A percentile compares a stretch with the other conserved stretches of the same genome.
Evolutionary conservation across 306 rosid genomes (phyloP).

Genomic region (Ochetophila trinervis): DNA sequence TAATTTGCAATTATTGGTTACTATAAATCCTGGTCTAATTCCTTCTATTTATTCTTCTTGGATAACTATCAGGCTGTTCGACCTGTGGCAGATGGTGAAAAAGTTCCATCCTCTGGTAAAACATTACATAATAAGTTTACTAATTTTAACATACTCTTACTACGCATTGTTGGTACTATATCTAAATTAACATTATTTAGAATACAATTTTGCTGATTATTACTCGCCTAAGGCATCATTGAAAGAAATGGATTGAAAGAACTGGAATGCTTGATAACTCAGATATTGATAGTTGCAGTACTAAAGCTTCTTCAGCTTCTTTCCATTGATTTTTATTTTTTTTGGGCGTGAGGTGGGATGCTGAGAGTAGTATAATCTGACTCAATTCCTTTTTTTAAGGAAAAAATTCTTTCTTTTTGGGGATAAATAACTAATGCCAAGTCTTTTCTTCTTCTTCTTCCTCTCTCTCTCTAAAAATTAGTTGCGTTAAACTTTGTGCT

Average conservation of each 20-base stretch:
- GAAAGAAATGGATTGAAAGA: neutral
- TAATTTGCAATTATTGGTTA: neutral
- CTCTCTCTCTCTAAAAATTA: too few species aligned
- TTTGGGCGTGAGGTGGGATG: too few species aligned
- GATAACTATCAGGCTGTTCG: slow-evolving; percentile 59
- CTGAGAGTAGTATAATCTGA: too few species aligned
- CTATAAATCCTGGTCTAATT: slow-evolving; percentile 13
- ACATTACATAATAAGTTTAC: slow-evolving; percentile 13
- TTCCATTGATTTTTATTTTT: neutral
- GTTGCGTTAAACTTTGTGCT: too few species aligned
- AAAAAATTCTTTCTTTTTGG: too few species aligned
- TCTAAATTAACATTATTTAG: neutral
- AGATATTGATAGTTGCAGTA: neutral
- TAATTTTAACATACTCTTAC: slow-evolving; percentile 11
- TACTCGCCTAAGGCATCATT: neutral
- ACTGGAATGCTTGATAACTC: neutral
- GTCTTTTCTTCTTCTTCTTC: too few species aligned
- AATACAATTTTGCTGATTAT: neutral
- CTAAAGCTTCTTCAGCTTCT: neutral
- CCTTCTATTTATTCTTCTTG: slow-evolving; percentile 17
- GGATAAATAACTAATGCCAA: too few species aligned
- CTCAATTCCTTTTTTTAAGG: too few species aligned
- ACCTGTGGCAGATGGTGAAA: slow-evolving; percentile 63
- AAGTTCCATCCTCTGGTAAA: slow-evolving; percentile 63
- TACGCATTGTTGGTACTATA: neutral